Percentiles rank a stretch among this genome's conserved stretches.
These are phyloP conservation scores for Neonectria faginata DNA, from an alignment of 2,329 filamentous ascomycete species.

Conservation along the genomic window DNA sequence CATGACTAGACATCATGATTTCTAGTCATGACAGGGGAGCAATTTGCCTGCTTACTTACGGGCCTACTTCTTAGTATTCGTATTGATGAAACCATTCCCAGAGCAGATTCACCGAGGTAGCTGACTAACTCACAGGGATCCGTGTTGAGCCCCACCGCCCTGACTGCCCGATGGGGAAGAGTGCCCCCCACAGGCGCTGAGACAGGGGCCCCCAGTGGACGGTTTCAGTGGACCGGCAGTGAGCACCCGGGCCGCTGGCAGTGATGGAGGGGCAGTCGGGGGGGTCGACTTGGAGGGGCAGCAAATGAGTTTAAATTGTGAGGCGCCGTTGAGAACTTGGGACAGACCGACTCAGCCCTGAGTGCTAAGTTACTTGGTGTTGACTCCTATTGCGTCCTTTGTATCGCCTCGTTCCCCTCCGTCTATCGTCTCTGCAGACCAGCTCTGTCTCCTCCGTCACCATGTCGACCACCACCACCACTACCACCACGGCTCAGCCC, in stretches of 20 bases:
- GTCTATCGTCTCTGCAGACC: neutral
- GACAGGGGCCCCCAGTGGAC: constrained; percentile 34
- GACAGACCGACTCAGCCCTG: constrained; percentile 37
- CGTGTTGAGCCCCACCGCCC: constrained; percentile 38
- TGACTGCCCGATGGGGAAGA: constrained; percentile 31
- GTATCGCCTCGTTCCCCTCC: constrained; percentile 6
- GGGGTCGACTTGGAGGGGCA: constrained; percentile 27
- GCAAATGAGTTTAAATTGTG: constrained; percentile 44
- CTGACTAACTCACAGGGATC: constrained; percentile 36
- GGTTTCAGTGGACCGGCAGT: constrained; percentile 30
- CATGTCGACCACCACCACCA: constrained; percentile 51
- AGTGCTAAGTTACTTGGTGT: too few species aligned
- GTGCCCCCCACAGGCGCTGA: constrained; percentile 20
- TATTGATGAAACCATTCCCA: constrained; percentile 32
- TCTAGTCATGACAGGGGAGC: constrained; percentile 4
- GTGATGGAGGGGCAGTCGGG: constrained; percentile 44
- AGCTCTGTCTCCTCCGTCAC: constrained; percentile 20
- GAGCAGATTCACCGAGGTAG: constrained; percentile 44
- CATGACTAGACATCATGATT: neutral
- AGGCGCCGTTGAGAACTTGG: constrained; percentile 21
- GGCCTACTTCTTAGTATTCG: too few species aligned
- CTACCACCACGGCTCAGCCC: constrained; percentile 65
- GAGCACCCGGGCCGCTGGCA: constrained; percentile 11
- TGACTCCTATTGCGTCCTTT: constrained; percentile 10
- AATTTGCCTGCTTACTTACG: too few species aligned